Evolutionary conservation across 2,329 filamentous ascomycete genomes (phyloP).

Genomic region (Fusarium sp.): DNA sequence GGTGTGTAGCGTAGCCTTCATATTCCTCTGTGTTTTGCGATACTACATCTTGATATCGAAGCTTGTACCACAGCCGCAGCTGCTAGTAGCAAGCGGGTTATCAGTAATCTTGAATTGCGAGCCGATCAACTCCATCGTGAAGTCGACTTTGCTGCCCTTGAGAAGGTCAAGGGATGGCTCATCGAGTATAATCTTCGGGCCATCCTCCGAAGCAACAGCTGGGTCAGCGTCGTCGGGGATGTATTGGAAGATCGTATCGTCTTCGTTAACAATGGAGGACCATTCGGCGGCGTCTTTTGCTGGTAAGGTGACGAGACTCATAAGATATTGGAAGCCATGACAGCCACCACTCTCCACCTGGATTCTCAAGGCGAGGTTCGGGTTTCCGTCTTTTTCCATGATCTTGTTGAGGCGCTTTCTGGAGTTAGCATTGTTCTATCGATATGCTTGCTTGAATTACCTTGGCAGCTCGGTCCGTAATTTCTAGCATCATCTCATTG

Average conservation of each 20-base stretch:
- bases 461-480: constrained; percentile 84
- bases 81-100: constrained; percentile 91
- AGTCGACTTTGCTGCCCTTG: constrained; percentile 95
- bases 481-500: constrained; percentile 83
- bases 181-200: constrained; percentile 89
- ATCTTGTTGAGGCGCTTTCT: constrained; percentile 78
- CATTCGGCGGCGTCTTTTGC: constrained; percentile 49
- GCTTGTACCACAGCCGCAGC: constrained; percentile 96
- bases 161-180: constrained; percentile 86
- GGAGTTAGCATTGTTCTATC: constrained; percentile 17
- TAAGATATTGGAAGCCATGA: constrained; percentile 97
- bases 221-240: constrained; percentile 59
- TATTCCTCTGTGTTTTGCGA: not conserved
- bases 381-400: constrained; percentile 77
- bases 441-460: constrained; percentile 57
- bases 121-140: constrained; percentile 91
- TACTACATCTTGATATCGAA: constrained; percentile 85
- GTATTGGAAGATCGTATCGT: constrained; percentile 89
- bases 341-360: constrained; percentile 94
- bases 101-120: constrained; percentile 95
- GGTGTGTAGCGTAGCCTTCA: not conserved
- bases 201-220: constrained; percentile 45
- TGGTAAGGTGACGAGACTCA: constrained; percentile 80
- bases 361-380: constrained; percentile 86
- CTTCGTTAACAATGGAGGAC: constrained; percentile 65